These are phyloP conservation scores for Argentina anserina DNA, from an alignment of 306 rosid species.

Conservation along the genomic window DNA sequence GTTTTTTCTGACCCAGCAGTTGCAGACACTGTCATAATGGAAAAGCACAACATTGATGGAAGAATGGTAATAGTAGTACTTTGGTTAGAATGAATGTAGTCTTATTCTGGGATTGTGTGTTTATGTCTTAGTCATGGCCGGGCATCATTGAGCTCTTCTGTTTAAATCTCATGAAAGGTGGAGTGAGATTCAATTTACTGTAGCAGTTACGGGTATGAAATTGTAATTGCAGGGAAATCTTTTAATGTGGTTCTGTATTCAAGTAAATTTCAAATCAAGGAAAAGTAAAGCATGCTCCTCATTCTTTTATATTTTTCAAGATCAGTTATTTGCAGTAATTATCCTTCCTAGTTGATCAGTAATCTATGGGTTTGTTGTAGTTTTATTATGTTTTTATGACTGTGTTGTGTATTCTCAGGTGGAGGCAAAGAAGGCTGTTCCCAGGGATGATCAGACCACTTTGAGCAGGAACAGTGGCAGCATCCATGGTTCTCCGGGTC, in stretches of 20 bases:
- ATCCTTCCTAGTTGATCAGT: slow-evolving; percentile 14
- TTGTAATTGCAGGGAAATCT: slow-evolving; percentile 23
- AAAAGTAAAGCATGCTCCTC: slow-evolving; percentile 5
- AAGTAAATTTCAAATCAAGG: slow-evolving; percentile 25
- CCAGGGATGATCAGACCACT: slow-evolving; percentile 89
- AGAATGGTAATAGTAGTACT: slow-evolving; percentile 62
- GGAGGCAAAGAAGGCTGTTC: slow-evolving; percentile 98
- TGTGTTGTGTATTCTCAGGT: slow-evolving; percentile 52
- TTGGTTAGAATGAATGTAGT: not conserved
- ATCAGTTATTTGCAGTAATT: slow-evolving; percentile 9
- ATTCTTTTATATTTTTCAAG: slow-evolving; percentile 1
- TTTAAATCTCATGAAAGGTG: slow-evolving; percentile 14
- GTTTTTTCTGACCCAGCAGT: slow-evolving; percentile 78
- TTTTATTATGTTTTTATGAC: slow-evolving; percentile 16
- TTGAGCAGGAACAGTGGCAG: slow-evolving; percentile 69
- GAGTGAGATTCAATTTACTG: not conserved
- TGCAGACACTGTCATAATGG: slow-evolving; percentile 74
- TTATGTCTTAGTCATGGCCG: slow-evolving; percentile 11
- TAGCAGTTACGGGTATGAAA: slow-evolving; percentile 14
- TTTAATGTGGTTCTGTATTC: slow-evolving; percentile 17
- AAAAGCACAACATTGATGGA: slow-evolving; percentile 90
- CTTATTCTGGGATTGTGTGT: slow-evolving; percentile 8
- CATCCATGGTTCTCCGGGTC: slow-evolving; percentile 89
- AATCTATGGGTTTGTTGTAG: not conserved
- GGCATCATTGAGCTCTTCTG: slow-evolving; percentile 26